Base-by-base conservation (phyloP, 768 basidiomycete genomes). In the Tylopilus sp. region DNA sequence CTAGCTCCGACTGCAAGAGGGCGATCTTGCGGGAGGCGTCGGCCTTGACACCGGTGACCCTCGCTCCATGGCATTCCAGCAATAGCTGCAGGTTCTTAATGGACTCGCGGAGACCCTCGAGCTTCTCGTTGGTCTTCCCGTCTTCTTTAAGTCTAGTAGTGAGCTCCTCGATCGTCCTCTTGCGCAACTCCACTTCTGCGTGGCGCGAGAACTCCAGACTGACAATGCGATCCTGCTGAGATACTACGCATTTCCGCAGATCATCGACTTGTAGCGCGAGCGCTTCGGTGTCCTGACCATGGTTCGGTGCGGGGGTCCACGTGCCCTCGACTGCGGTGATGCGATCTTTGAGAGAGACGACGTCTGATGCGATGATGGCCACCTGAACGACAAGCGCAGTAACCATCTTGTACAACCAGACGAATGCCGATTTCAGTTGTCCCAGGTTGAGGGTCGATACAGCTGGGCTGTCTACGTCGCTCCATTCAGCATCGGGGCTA, bases 271-370 rank as follows among this genome's bases (percentile, higher is more conserved):
- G 56, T 46, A 34, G 56, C 14, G 24, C n/a, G 31, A 60, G 50
- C 8, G 24, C 44, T n/a, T 54, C 53, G 6, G 38, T 41, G 14
- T 46, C 54, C 28, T 30, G 46, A 12, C 17, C 38, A 28, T 30
- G 43, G 2, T 11, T n/a, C 22, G 22, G 28, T 16, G 22, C 26
- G 1, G 28, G 28, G 3, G 45, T 4, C 33, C 38, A 51, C 0
- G 26, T 43, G 11, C 47, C 50, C 42, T 66, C 66, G 41, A 61
- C 42, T 6, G 29, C 40, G 17, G 48, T 28, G 21, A 65, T 22
- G 16, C 66, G 60, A 50, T 58, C 50, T 56, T 55, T 53, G 48
- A 66, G 60, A 0, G 47, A 47, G 17, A 57, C 50, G 29, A 67
- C 30, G 3, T 54, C 56, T 28, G 53, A 60, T 6, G 52, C 55